These are phyloP conservation scores for Alternaria sp. DNA, from an alignment of 2,329 filamentous ascomycete species.

Conservation along the genomic window DNA sequence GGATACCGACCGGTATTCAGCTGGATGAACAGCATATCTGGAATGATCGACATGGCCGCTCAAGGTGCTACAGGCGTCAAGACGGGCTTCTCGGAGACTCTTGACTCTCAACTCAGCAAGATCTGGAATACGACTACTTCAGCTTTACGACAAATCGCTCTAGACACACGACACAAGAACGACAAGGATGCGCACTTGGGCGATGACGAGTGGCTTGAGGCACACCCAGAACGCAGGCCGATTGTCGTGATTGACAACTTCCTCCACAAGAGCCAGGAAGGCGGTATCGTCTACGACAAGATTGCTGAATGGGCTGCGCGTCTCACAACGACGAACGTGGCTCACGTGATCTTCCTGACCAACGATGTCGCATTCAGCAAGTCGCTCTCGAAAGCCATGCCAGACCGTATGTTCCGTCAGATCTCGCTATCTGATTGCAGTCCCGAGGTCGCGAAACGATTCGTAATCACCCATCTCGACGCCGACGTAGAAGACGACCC, in stretches of 20 bases:
- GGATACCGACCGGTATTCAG: conserved; percentile 94
- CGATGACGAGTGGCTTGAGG: conserved; percentile 88
- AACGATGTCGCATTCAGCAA: conserved; percentile 90
- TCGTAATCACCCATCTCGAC: conserved; percentile 83
- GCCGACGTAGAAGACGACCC: conserved; percentile 53
- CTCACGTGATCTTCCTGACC: conserved; percentile 93
- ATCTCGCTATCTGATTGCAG: conserved; percentile 86
- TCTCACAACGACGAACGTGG: conserved; percentile 84
- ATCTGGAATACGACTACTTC: conserved; percentile 84
- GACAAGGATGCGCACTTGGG: conserved; percentile 75
- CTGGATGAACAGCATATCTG: conserved; percentile 94
- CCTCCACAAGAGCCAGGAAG: conserved; percentile 71
- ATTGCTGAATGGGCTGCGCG: conserved; percentile 84
- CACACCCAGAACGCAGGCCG: conserved; percentile 81
- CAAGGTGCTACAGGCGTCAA: conserved; percentile 95
- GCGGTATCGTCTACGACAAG: conserved; percentile 58
- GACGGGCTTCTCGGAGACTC: conserved; percentile 89
- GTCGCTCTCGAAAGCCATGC: conserved; percentile 82
- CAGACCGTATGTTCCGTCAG: conserved; percentile 87
- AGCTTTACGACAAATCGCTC: conserved; percentile 78
- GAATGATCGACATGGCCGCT: conserved; percentile 87
- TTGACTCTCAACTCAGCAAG: conserved; percentile 87
- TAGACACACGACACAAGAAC: conserved; percentile 71
- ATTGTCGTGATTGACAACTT: conserved; percentile 94
- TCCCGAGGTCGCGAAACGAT: conserved; percentile 82